Base-by-base conservation (phyloP, 371 early-diverging fungal genomes). In the Circinella minor region DNA sequence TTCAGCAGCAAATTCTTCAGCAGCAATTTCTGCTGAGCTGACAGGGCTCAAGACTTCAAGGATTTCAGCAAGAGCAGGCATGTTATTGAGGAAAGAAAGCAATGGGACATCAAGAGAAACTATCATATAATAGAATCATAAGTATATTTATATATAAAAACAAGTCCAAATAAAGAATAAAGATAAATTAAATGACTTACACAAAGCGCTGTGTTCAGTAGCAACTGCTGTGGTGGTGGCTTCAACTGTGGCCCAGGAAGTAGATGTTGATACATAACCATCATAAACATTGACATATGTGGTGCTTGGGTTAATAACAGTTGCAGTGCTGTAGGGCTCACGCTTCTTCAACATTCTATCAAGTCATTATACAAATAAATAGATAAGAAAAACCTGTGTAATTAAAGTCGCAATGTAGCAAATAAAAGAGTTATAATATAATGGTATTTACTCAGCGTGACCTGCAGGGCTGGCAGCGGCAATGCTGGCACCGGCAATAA, bases 321-420 rank as follows among this genome's bases (percentile, higher is more conserved):
- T 64, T 47, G 1, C n/a, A n/a, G 43, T 49, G 36, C 20, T 10
- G 34, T 11, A 11, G 6, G 14, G 36, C 13, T 47, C 64, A 64
- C 64, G 64, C 49, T 64, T 64, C 46, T 64, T 47, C n/a, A 64
- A 3, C 48, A 64, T 49, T 7, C 64, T 64, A 48, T 7, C 27
- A 27, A 2, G 27, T 27, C 27, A 27, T 27, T 27, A 27, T 27
- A 27, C 27, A 27, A 1, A 27, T 27, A 27, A 1, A 27, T 2
- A 27, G 27, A 2, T 27, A 27, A 27, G 27, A 27, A 27, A 27
- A 9, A 47, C 3, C 3, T 47, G 47, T 47, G 47, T 3, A 15
- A 47, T 9, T 47, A 47, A 47, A 47, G 15, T 47, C 9, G 47
- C 47, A 1, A 1, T 15, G 47, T 11, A 47, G 9, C 47, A 2